Evolutionary conservation across 2,329 filamentous ascomycete genomes (phyloP), one percentile per base, ranked within the genome.

Genomic region (Fusarium gaditjirri): DNA sequence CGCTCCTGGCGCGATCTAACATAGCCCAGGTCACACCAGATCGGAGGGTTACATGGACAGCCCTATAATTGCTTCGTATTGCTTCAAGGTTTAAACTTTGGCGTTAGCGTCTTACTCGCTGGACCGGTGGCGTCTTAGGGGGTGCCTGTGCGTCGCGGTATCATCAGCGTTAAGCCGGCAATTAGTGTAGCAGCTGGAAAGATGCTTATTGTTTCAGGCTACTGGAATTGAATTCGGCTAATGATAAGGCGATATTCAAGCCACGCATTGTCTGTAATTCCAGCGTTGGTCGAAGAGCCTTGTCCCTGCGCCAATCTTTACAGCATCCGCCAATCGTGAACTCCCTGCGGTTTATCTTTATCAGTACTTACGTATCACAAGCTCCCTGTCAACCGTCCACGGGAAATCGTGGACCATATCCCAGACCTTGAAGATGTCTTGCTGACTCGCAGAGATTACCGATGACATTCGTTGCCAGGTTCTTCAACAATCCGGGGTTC

Each of bases 391-490:
- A 23, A 17, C 38, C 13, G 2, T 27, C 13, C 0, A 38, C 39
- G 39, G n/a, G 53, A 31, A 47, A 21, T 35, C 53, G n/a, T 23
- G 38, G 29, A 6, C 16, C 17, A 29, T n/a, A 36, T n/a, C 29
- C 23, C 6, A 19, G 25, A 17, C 39, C 39, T 47, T 56, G 23
- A 3, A 27, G 17, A n/a, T 35, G 31, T n/a, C 11, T 14, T 54
- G 10, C 23, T 50, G 23, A 56, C 47, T 50, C 29, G 47, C 25
- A 58, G 43, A 60, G 52, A 58, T 61, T 46, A 61, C 59, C 59
- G 52, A 61, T 5, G 31, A 33, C 47, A 36, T 39, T 27, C 16
- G n/a, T 38, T 33, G 9, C 29, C 29, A 33, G 11, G 29, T 49
- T 41, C 17, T 23, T 31, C 13, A n/a, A 17, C 23, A 31, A 46